A percentile compares a stretch with the other conserved stretches of the same genome.
Evolutionary conservation across 2,329 filamentous ascomycete genomes (phyloP).

Genomic region (Parafenestella ontariensis): DNA sequence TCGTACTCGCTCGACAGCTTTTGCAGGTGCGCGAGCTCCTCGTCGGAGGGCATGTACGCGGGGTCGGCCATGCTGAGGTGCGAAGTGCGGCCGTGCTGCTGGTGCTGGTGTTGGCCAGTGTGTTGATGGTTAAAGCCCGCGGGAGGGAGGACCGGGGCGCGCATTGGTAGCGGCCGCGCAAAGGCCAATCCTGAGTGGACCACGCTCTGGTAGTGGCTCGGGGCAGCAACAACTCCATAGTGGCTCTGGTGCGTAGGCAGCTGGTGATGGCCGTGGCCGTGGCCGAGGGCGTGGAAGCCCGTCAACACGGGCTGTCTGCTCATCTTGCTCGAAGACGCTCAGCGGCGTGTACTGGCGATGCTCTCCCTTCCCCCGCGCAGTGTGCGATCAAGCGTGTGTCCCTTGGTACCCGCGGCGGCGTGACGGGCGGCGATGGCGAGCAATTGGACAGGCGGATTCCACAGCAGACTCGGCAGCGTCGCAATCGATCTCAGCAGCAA

Average conservation of each 20-base stretch:
- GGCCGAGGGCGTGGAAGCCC: conserved; percentile 31
- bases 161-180: conserved; percentile 52
- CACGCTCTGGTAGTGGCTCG: conserved; percentile 31
- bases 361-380: background rate
- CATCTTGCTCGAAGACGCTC: conserved; percentile 23
- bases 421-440: conserved; percentile 30
- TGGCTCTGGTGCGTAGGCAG: conserved; percentile 22
- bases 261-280: conserved; percentile 6
- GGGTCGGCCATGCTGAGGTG: conserved; percentile 48
- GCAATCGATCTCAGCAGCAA: conserved; percentile 28
- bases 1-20: conserved; percentile 67
- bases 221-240: conserved; percentile 27
- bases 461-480: conserved; percentile 44
- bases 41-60: conserved; percentile 51
- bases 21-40: conserved; percentile 68
- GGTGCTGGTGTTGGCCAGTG: conserved; percentile 34
- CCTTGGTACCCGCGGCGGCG: conserved; percentile 16
- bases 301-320: conserved; percentile 41
- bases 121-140: conserved; percentile 41
- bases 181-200: conserved; percentile 41
- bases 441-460: conserved; percentile 42
- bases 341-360: background rate
- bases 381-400: background rate
- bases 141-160: conserved; percentile 49
- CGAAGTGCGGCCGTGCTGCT: conserved; percentile 32